These are phyloP conservation scores for Penicillium pancosmium DNA, from an alignment of 495 filamentous ascomycete genomes.

Conservation along the genomic window DNA sequence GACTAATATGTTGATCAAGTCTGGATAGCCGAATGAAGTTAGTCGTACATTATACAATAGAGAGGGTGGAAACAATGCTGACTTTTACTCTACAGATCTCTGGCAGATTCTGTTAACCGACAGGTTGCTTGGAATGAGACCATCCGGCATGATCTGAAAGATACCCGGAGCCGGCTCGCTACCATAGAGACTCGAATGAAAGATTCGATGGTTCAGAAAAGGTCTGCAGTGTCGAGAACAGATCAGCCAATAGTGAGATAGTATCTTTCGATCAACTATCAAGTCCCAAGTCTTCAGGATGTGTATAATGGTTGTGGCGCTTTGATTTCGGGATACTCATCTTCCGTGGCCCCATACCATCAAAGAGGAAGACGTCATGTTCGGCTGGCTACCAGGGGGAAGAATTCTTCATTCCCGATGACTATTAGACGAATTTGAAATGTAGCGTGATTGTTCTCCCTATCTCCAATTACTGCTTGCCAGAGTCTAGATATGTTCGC, in stretches of 20 bases:
- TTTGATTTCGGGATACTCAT: too few relatives aligned
- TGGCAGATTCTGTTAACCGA: not conserved
- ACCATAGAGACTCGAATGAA: not conserved
- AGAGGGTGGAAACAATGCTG: not conserved
- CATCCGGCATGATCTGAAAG: not conserved
- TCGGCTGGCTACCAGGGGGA: too few relatives aligned
- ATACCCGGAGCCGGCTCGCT: not conserved
- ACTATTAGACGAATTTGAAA: too few relatives aligned
- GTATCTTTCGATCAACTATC: too few relatives aligned
- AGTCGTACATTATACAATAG: not conserved
- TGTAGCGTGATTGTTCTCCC: too few relatives aligned
- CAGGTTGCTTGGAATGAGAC: not conserved
- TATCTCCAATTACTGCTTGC: not conserved
- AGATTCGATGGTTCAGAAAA: not conserved
- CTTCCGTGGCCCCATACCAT: too few relatives aligned
- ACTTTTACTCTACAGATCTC: not conserved
- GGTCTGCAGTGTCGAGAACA: not conserved
- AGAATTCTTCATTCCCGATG: too few relatives aligned
- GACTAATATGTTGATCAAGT: not conserved
- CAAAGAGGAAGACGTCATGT: too few relatives aligned
- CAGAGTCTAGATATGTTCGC: not conserved
- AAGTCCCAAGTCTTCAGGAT: too few relatives aligned
- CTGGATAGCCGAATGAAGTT: not conserved
- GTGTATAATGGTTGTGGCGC: too few relatives aligned
- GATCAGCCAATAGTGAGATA: not conserved